Conservation (phyloP, 345 rosid species). For the Syzygium aqueum region DNA sequence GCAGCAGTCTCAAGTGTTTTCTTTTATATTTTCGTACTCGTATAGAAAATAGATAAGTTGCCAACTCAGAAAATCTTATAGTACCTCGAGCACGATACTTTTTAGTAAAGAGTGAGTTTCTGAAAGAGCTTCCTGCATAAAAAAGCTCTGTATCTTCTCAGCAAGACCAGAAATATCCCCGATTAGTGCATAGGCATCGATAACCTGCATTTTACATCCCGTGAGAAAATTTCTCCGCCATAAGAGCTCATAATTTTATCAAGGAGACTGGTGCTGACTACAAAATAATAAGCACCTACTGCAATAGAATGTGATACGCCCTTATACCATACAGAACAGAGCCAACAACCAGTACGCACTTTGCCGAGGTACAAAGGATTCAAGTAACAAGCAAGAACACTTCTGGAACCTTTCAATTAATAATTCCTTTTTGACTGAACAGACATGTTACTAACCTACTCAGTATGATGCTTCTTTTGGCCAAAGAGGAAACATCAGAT, state of each 20-base stretch:
- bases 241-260: not conserved
- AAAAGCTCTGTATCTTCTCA: constrained; percentile 95
- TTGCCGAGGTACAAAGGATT: not conserved
- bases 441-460: not conserved
- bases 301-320: not conserved
- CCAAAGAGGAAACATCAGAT: not conserved
- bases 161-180: constrained; percentile 98
- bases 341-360: not conserved
- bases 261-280: not conserved
- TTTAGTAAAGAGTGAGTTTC: constrained; percentile 79
- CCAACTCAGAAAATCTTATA: constrained; percentile 1
- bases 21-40: not conserved
- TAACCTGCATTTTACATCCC: constrained; percentile 46
- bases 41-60: not conserved
- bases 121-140: constrained; percentile 95
- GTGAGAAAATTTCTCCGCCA: not conserved
- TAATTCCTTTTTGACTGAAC: not conserved
- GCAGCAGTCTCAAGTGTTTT: not conserved
- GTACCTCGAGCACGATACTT: constrained; percentile 74
- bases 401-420: not conserved
- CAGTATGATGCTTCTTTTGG: not conserved
- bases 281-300: not conserved
- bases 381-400: not conserved
- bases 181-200: constrained; percentile 96
- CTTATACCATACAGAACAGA: not conserved